Percentiles rank a stretch among this genome's conserved stretches.
Evolutionary conservation across 2,329 filamentous ascomycete species (phyloP).

Genomic region (Penicillium sp.): DNA sequence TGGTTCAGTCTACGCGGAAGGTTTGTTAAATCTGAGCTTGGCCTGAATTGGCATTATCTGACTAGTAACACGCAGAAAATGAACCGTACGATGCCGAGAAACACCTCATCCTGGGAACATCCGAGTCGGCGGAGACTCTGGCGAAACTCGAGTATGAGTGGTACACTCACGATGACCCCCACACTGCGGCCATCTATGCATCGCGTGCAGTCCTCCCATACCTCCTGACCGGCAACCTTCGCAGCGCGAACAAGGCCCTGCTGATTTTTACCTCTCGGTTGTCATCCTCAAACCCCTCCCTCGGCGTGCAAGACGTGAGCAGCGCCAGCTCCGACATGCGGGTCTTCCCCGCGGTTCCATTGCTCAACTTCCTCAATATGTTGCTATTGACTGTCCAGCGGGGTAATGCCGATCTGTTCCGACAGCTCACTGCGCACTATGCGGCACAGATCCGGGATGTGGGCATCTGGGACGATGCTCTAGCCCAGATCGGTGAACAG

Average conservation of each 20-base stretch:
- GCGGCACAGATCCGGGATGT: conserved; percentile 69
- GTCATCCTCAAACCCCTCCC: conserved; percentile 50
- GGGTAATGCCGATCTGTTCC: conserved; percentile 70
- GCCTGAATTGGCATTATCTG: conserved; percentile 9
- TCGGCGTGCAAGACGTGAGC: conserved; percentile 77
- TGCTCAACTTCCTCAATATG: conserved; percentile 88
- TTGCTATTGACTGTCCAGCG: conserved; percentile 78
- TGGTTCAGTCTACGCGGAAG: conserved; percentile 80
- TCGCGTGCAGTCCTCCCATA: conserved; percentile 86
- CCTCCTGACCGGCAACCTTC: conserved; percentile 81
- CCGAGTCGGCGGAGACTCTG: conserved; percentile 76
- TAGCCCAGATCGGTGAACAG: conserved; percentile 88
- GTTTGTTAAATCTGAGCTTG: conserved; percentile 35
- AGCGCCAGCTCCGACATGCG: conserved; percentile 67
- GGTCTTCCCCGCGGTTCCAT: conserved; percentile 84
- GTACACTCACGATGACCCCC: conserved; percentile 84
- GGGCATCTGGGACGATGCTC: conserved; percentile 70
- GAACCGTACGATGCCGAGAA: conserved; percentile 90
- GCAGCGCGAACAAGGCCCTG: conserved; percentile 78
- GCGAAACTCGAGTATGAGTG: conserved; percentile 83
- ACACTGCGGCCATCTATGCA: conserved; percentile 80
- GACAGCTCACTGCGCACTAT: conserved; percentile 77
- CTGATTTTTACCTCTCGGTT: conserved; percentile 68
- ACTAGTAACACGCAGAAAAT: conserved; percentile 55
- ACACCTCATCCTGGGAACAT: conserved; percentile 82